Base-by-base conservation (phyloP, 805 yeast species). In the Pichia thaimueangensis region DNA sequence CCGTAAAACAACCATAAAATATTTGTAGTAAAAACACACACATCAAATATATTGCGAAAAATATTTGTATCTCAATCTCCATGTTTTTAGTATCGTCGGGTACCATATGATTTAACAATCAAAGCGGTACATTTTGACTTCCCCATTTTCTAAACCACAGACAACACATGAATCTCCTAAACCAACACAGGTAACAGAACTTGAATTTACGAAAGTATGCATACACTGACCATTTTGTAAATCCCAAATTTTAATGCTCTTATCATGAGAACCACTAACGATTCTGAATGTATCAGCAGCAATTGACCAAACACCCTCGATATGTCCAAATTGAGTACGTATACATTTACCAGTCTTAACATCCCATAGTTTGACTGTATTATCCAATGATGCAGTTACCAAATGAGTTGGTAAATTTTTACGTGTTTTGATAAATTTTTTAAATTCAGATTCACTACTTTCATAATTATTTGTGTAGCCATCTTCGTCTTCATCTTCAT, bases 271-370 rank as follows among this genome's bases (percentile, higher is more conserved):
- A 2, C 97, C 97, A 54, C 93, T 81, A 10, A 91, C 85, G 35
- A 93, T 85, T 51, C 98, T 74, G 70, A 93, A 93, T 30, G 89
- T 88, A 66, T 93, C 97, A 1, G 97, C 95, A 15, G 93, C 87
- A 43, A 93, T 83, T 33, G 91, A 87, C 97, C 97, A 91, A 16
- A 93, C 96, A 19, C 98, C 98, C 63, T 93, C 97, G 42, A 91
- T 87, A 59, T 93, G 98, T 3, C 98, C 98, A 67, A 91, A 93
- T 62, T 93, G 91, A 0, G 98, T 93, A 45, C 96, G 72, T 10
- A 88, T 76, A 57, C 97, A 91, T 60, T 79, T 77, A 4, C 97
- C 96, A 1, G 93, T 78, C 48, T 70, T 70, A 24, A 88, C 82
- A 52, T 87, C 94, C 97, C 97, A 89, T 37, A 91, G 62, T 59